Percentiles rank a stretch among this genome's conserved stretches.
Conservation (phyloP, 2,329 filamentous ascomycete species). For the Sporothrix luriei region DNA sequence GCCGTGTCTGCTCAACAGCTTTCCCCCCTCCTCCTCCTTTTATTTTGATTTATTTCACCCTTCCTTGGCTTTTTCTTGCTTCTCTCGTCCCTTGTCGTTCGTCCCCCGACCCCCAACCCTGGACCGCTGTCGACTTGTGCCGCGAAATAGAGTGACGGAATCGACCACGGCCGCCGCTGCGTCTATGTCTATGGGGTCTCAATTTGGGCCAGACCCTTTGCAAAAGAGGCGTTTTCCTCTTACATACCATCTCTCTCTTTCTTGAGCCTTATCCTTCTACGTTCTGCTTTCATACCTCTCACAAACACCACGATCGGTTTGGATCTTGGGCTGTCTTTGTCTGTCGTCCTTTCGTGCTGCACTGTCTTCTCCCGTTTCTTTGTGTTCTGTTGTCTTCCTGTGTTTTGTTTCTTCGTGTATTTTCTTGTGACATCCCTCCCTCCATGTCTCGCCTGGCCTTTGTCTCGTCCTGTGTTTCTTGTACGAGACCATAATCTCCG, state of each 20-base stretch:
- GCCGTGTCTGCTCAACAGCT: constrained; percentile 7
- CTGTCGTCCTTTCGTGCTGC: not conserved
- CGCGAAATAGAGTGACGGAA: constrained; percentile 20
- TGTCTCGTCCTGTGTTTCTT: constrained; percentile 11
- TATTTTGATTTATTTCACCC: not conserved
- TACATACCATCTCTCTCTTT: not conserved
- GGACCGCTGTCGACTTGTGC: constrained; percentile 17
- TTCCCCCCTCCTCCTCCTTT: not conserved
- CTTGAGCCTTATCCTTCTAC: not conserved
- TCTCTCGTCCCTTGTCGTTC: not conserved
- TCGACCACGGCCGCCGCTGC: not conserved
- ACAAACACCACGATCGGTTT: constrained; percentile 15
- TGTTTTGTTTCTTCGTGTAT: not conserved
- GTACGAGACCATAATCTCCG: not conserved
- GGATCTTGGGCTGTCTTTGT: not conserved
- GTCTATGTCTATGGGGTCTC: constrained; percentile 23
- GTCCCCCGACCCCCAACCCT: not conserved
- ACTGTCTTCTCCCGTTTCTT: not conserved
- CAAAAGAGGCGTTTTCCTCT: not conserved
- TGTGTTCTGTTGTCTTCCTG: not conserved
- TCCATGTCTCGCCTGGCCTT: constrained; percentile 12
- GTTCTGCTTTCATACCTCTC: not conserved
- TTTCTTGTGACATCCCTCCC: too few species aligned
- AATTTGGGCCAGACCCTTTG: constrained; percentile 3
- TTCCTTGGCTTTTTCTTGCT: not conserved